These are phyloP conservation scores for Nematocida sp. DNA, from an alignment of 371 early-diverging fungal species.

Conservation along the genomic window DNA sequence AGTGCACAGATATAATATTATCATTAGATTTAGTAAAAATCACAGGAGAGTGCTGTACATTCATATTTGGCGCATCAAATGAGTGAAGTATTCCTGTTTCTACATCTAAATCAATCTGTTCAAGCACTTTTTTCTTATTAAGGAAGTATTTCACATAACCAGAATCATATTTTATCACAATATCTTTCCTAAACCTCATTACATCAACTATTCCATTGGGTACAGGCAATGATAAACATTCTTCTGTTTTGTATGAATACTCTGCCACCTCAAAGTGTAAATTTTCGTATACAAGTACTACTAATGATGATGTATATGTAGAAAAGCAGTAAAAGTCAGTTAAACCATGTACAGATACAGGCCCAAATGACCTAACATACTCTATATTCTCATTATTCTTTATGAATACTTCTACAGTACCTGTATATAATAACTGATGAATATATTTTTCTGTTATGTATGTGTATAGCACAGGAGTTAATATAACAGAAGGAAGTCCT, in stretches of 20 bases:
- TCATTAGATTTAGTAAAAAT: constrained; percentile 3
- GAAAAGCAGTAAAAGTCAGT: constrained; percentile 14
- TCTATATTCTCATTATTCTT: neutral
- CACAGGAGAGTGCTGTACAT: constrained; percentile 23
- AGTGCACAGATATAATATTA: neutral
- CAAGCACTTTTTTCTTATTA: neutral
- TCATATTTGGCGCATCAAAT: neutral
- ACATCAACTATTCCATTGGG: neutral
- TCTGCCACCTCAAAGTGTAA: neutral
- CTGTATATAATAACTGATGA: constrained; percentile 4
- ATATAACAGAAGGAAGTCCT: neutral
- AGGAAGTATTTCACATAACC: neutral
- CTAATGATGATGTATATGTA: neutral
- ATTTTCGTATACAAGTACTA: constrained; percentile 16
- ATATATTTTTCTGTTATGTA: constrained; percentile 5
- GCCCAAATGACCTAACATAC: neutral
- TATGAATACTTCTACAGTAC: constrained; percentile 18
- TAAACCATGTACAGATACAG: neutral
- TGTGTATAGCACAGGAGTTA: neutral
- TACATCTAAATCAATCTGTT: neutral
- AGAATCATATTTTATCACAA: neutral
- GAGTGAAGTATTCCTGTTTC: neutral
- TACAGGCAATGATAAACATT: neutral
- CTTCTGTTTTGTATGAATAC: neutral
- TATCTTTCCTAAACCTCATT: constrained; percentile 7